phyloP scores from a whole-genome alignment of 1,284 basidiomycete genomes.

The Ustilago hordei region DNA sequence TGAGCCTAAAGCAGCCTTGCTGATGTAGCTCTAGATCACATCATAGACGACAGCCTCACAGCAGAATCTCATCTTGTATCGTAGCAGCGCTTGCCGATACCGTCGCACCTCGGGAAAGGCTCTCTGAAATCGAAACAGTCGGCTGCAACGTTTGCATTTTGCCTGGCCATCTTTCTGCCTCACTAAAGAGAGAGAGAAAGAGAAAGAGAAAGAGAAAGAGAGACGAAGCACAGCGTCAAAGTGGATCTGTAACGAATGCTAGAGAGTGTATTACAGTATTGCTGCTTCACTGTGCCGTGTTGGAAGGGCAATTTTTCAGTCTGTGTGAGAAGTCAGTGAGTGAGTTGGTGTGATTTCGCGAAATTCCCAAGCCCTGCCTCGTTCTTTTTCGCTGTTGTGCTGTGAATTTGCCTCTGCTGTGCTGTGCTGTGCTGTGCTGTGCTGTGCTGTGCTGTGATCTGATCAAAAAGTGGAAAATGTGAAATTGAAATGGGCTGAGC shows the following conservation, averaged over 20 bases:
- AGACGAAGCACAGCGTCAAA: too few species aligned
- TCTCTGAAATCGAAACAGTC: too few species aligned
- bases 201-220: too few species aligned
- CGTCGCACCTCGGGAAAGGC: too few species aligned
- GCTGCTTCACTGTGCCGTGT: constrained; percentile 1
- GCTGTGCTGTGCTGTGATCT: too few species aligned
- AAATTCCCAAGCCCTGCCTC: too few species aligned
- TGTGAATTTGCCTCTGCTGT: background rate
- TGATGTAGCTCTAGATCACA: background rate
- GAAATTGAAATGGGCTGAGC: constrained; percentile 1
- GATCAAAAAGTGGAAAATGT: background rate
- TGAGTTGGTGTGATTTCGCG: background rate
- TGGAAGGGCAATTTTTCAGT: background rate
- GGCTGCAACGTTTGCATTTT: too few species aligned
- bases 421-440: too few species aligned
- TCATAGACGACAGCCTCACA: background rate
- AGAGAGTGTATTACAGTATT: background rate
- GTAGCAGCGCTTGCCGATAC: too few species aligned
- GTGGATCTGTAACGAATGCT: background rate
- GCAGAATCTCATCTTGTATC: background rate
- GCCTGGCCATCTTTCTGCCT: too few species aligned
- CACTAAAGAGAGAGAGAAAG: too few species aligned
- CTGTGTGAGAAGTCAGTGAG: background rate
- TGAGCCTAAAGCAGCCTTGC: background rate
- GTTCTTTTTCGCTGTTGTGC: too few species aligned